These are phyloP conservation scores for Pulveroboletus ravenelii DNA, from an alignment of 768 basidiomycete species.

Conservation along the genomic window DNA sequence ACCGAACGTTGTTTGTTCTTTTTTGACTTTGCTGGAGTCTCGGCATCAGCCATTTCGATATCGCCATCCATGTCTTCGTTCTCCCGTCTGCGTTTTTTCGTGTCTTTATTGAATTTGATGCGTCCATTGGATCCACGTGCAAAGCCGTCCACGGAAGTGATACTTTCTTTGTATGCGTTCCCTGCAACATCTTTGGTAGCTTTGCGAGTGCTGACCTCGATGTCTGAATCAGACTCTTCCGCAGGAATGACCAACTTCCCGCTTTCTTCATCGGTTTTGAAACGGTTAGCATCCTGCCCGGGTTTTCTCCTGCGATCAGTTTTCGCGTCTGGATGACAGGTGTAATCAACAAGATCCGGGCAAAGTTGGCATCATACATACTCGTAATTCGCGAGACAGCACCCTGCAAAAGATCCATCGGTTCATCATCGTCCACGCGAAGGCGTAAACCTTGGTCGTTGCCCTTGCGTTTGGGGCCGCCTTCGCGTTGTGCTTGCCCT, in stretches of 20 bases:
- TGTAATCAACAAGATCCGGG: constrained; percentile 1
- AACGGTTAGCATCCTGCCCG: constrained; percentile 79
- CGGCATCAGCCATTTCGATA: constrained; percentile 73
- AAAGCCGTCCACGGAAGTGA: constrained; percentile 88
- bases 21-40: constrained; percentile 39
- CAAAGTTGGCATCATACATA: constrained; percentile 33
- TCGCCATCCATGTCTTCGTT: constrained; percentile 57
- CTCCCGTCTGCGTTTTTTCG: constrained; percentile 83
- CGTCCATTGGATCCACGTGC: constrained; percentile 78
- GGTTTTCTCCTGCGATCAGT: constrained; percentile 62
- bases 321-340: constrained; percentile 34
- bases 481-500: constrained; percentile 29
- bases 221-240: constrained; percentile 47
- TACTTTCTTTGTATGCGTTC: constrained; percentile 74
- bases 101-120: constrained; percentile 95
- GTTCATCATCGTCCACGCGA: constrained; percentile 84
- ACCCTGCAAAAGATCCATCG: constrained; percentile 90
- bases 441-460: constrained; percentile 56
- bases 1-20: constrained; percentile 53
- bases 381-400: constrained; percentile 66
- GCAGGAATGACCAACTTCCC: constrained; percentile 76
- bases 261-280: constrained; percentile 81
- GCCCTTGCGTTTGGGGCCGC: constrained; percentile 34
- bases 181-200: constrained; percentile 57
- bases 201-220: constrained; percentile 35